Conservation (phyloP, 2,329 filamentous ascomycete species). For the Beauveria sp. region DNA sequence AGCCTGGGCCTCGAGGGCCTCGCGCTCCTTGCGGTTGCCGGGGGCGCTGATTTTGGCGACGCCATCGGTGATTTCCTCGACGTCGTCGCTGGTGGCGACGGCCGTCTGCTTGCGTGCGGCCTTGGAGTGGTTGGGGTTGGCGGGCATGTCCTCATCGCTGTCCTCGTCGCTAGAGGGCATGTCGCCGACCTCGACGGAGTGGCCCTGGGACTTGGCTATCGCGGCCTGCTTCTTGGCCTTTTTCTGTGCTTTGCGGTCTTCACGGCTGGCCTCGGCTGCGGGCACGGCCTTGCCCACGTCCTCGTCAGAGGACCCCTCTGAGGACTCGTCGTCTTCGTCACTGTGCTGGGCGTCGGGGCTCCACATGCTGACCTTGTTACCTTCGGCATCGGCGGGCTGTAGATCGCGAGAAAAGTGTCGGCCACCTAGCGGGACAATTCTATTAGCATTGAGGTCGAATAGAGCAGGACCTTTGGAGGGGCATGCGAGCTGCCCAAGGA, state of each 20-base stretch:
- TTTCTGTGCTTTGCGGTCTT: constrained; percentile 78
- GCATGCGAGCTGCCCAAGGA: not conserved
- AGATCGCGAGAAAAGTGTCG: constrained; percentile 94
- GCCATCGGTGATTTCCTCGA: constrained; percentile 45
- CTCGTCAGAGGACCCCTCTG: constrained; percentile 44
- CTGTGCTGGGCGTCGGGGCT: constrained; percentile 46
- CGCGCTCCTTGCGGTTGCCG: constrained; percentile 46
- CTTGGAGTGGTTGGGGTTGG: constrained; percentile 88
- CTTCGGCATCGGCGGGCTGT: constrained; percentile 79
- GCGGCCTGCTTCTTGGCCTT: constrained; percentile 90
- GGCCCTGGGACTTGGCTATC: constrained; percentile 65
- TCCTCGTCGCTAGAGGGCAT: constrained; percentile 65
- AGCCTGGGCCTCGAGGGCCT: constrained; percentile 79
- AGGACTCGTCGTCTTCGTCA: constrained; percentile 45
- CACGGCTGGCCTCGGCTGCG: constrained; percentile 48
- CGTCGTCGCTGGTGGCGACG: constrained; percentile 25
- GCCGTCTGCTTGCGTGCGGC: constrained; percentile 54
- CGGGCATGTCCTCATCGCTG: constrained; percentile 59
- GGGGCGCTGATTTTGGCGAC: constrained; percentile 46
- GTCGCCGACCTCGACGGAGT: constrained; percentile 73
- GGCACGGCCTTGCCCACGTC: constrained; percentile 39
- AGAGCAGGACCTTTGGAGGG: not conserved
- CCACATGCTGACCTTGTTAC: constrained; percentile 87
- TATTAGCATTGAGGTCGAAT: constrained; percentile 15
- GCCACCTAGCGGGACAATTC: constrained; percentile 53